Evolutionary conservation across 2,329 filamentous ascomycete species (phyloP), one percentile per base, ranked within the genome.

Genomic region (Aspergillus sojae): DNA sequence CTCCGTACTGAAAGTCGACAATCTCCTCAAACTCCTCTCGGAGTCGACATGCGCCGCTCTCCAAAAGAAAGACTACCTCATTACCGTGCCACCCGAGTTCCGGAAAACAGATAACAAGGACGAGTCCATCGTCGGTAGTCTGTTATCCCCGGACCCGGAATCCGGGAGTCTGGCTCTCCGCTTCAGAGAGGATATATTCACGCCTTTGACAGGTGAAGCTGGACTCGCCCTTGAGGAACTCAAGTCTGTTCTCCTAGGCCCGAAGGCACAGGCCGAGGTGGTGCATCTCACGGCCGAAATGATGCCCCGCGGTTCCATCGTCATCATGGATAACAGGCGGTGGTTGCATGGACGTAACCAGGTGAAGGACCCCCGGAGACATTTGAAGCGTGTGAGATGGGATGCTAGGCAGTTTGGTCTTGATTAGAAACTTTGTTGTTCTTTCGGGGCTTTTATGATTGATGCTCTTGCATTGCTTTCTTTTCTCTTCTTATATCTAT

Each of bases 281-380:
- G 58, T 75, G 4, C 62, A 75, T 43, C 65, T 79, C 3, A 69
- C 65, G 1, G 60, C 70, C 0, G 63, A 72, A 11, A 52, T 63
- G 2, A 61, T 79, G 52, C 74, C 72, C 0, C 61, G 66, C 19
- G 71, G 71, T 1, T 72, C 73, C 21, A 71, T 79, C 28, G 63
- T 79, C n/a, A 61, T 78, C 32, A 65, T 79, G 21, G 76, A 79
- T 64, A 78, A 79, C 60, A 60, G 72, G 5, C 71, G 71, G 41
- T 79, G 76, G 75, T 62, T 79, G 11, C 77, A 79, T 71, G 74
- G 74, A 10, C 68, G 77, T 39, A 77, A 70, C 59, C 65, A 72
- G 34, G 72, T 79, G 28, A 76, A 70, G 26, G 77, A 79, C 62
- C 74, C 72, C 3, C 60, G 71, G n/a, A 71, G 76, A 19, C 77